phyloP scores from a whole-genome alignment of 1,284 basidiomycete species.

The Stygiomarasmius scandens region DNA sequence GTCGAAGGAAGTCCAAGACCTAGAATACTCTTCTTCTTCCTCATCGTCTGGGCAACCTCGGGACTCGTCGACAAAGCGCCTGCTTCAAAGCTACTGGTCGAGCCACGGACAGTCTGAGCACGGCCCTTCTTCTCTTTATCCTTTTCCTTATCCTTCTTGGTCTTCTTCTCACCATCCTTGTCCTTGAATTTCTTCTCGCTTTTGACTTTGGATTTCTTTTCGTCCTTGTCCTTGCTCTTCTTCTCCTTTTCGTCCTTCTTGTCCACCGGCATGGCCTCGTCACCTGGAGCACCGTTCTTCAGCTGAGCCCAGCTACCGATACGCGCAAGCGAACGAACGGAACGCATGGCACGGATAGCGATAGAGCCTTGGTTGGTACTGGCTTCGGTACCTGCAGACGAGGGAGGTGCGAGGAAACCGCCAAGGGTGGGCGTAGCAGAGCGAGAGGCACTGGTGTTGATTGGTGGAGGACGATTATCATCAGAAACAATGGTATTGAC shows the following conservation, averaged over 20 bases:
- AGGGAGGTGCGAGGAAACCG: slow-evolving; percentile 29
- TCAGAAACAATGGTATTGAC: not conserved
- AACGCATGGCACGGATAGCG: slow-evolving; percentile 75
- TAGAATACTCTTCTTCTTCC: slow-evolving; percentile 63
- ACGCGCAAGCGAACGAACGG: slow-evolving; percentile 68
- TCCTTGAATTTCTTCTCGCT: slow-evolving; percentile 11
- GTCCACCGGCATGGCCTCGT: slow-evolving; percentile 36
- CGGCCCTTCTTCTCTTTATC: slow-evolving; percentile 34
- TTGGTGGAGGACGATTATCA: not conserved
- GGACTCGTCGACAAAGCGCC: slow-evolving; percentile 52
- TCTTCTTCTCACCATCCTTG: slow-evolving; percentile 14
- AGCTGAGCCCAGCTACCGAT: slow-evolving; percentile 73
- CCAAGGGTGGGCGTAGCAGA: slow-evolving; percentile 39
- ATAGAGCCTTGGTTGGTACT: slow-evolving; percentile 45
- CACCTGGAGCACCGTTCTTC: slow-evolving; percentile 30
- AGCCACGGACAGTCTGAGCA: slow-evolving; percentile 42
- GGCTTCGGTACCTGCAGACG: slow-evolving; percentile 14
- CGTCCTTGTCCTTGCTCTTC: slow-evolving; percentile 14
- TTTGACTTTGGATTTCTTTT: slow-evolving; percentile 14
- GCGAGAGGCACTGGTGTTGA: slow-evolving; percentile 30
- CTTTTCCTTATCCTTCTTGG: slow-evolving; percentile 38
- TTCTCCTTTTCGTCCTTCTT: slow-evolving; percentile 24
- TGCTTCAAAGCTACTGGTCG: slow-evolving; percentile 66
- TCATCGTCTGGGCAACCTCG: slow-evolving; percentile 40
- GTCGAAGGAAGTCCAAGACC: slow-evolving; percentile 50